Conservation (phyloP, 192 early-diverging fungal genomes). For the Coemansia sp. region DNA sequence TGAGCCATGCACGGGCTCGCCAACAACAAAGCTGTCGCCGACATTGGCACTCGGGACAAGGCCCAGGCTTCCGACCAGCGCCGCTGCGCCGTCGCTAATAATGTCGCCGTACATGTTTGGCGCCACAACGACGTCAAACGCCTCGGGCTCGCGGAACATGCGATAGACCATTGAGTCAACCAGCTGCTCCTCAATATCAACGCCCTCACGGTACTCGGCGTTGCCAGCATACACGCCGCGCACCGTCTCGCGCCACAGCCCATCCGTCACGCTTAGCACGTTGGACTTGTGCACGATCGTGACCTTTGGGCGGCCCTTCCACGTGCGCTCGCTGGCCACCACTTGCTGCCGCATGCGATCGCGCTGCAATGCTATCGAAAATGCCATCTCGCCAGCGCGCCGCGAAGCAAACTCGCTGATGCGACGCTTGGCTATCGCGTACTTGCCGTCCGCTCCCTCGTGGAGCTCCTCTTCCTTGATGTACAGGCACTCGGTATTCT, state of each 20-base stretch:
- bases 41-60: constrained; percentile 97
- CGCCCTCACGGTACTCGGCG: constrained; percentile 57
- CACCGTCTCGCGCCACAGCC: constrained; percentile 95
- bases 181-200: constrained; percentile 94
- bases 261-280: constrained; percentile 92
- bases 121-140: constrained; percentile 95
- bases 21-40: constrained; percentile 93
- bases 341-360: constrained; percentile 66
- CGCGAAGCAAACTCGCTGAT: constrained; percentile 90
- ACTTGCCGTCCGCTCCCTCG: constrained; percentile 60
- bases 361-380: constrained; percentile 87
- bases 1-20: constrained; percentile 96
- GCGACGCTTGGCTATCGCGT: constrained; percentile 81
- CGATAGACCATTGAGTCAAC: constrained; percentile 99
- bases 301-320: constrained; percentile 74
- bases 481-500: constrained; percentile 96
- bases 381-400: constrained; percentile 89
- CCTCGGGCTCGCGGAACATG: constrained; percentile 96
- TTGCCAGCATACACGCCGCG: constrained; percentile 71
- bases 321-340: constrained; percentile 61
- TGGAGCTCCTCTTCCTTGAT: constrained; percentile 58
- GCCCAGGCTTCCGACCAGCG: constrained; percentile 93
- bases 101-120: constrained; percentile 99
- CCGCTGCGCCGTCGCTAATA: constrained; percentile 96
- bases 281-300: constrained; percentile 99